Evolutionary conservation across 2,329 filamentous ascomycete species (phyloP).

Genomic region (Penicillium hordei): DNA sequence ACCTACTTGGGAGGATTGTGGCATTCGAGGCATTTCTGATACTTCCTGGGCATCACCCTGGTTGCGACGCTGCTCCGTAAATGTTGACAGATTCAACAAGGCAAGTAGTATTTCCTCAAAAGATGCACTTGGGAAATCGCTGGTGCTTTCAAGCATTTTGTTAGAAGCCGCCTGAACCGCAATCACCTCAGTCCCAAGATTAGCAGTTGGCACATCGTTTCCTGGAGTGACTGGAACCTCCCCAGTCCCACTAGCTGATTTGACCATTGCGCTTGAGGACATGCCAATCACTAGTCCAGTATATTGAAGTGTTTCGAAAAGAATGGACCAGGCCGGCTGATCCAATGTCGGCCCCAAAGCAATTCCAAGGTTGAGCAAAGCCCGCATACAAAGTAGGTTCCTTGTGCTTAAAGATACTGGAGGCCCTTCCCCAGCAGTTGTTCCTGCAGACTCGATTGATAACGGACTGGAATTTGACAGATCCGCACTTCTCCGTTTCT

Average conservation of each 20-base stretch:
- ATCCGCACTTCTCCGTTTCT: conserved; percentile 31
- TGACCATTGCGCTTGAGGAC: conserved; percentile 33
- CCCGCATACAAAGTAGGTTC: conserved; percentile 85
- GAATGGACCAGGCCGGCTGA: conserved; percentile 76
- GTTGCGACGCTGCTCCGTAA: conserved; percentile 46
- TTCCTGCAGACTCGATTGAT: conserved; percentile 27
- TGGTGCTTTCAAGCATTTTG: conserved; percentile 85
- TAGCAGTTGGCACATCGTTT: conserved; percentile 54
- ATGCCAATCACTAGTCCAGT: conserved; percentile 77
- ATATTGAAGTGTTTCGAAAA: conserved; percentile 88
- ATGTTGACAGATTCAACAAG: conserved; percentile 67
- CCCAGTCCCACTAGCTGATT: conserved; percentile 27
- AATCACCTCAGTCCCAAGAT: conserved; percentile 76
- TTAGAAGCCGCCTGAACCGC: conserved; percentile 86
- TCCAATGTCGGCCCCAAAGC: conserved; percentile 86
- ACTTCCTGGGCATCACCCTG: conserved; percentile 52
- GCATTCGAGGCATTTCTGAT: conserved; percentile 46
- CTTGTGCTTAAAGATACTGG: conserved; percentile 71
- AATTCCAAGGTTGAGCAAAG: conserved; percentile 91
- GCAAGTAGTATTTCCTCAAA: conserved; percentile 77
- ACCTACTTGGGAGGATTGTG: conserved; percentile 26
- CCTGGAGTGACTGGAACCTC: conserved; percentile 28
- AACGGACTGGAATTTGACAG: conserved; percentile 26
- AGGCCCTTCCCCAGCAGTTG: conserved; percentile 41
- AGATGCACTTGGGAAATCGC: conserved; percentile 80